A percentile compares a stretch with the other conserved stretches of the same genome.
These are phyloP conservation scores for Cryptosporidium canis DNA, from an alignment of 169 alveolate genomes.

Conservation along the genomic window DNA sequence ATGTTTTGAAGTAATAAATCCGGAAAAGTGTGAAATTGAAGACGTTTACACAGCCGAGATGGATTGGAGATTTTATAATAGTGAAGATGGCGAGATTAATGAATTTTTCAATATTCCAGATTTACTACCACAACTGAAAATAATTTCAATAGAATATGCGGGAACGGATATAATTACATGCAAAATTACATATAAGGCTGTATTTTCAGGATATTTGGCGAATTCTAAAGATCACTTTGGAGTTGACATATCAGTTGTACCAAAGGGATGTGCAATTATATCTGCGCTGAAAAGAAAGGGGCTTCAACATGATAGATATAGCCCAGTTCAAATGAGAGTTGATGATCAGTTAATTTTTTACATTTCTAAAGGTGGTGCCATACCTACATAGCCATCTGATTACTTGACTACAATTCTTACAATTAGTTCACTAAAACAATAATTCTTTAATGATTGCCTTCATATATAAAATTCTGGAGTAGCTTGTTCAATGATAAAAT, in stretches of 20 bases:
- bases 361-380: slow-evolving; percentile 69
- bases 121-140: slow-evolving; percentile 21
- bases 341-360: slow-evolving; percentile 55
- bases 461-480: background rate
- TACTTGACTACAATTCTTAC: background rate
- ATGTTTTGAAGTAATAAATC: slow-evolving; percentile 10
- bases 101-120: slow-evolving; percentile 40
- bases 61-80: slow-evolving; percentile 31
- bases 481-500: background rate
- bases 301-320: slow-evolving; percentile 66
- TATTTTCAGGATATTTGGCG: background rate
- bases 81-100: background rate
- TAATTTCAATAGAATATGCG: slow-evolving; percentile 24
- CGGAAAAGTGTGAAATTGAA: slow-evolving; percentile 53
- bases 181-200: slow-evolving; percentile 42
- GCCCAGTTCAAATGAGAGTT: slow-evolving; percentile 63
- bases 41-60: slow-evolving; percentile 12
- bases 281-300: slow-evolving; percentile 61
- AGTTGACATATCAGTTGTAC: slow-evolving; percentile 45
- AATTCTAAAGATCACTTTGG: slow-evolving; percentile 58
- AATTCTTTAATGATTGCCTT: background rate
- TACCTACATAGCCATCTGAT: slow-evolving; percentile 15
- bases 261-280: slow-evolving; percentile 47
- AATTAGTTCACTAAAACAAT: background rate
- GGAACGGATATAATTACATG: slow-evolving; percentile 57